Base-by-base conservation (phyloP, 2,329 filamentous ascomycete species). In the Paracoccidioides brasiliensis region DNA sequence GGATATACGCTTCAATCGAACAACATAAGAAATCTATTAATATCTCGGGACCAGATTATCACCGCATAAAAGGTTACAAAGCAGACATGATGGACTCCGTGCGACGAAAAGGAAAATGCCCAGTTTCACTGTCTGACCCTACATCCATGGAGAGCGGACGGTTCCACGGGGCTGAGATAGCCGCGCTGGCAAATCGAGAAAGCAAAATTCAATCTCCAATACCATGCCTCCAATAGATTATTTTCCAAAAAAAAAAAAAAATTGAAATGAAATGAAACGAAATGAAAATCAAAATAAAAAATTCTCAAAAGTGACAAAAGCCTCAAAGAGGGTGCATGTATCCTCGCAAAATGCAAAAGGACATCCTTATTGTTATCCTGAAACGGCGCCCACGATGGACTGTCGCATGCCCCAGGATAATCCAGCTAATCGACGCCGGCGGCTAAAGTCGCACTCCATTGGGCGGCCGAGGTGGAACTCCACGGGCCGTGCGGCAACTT, bases 401-500 rank as follows among this genome's bases (percentile, higher is more conserved):
- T 15, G 15, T 22, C 33, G 33, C 5, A 4, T 33, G 30, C 12
- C 9, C 9, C 12, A 12, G 40, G 12, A 22, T 46, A n/a, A n/a
- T 30, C 40, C 40, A 37, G 12, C 14, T n/a, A 54, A 6, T n/a
- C n/a, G 30, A 46, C 8, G 10, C 10, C 22, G 38, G 49, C 49
- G 49, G 49, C 49, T 52, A 52, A 52, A n/a, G 10, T 41, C 37
- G 12, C 15, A 5, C 22, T 40, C 37, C 32, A 52, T 52, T 52
- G 49, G 49, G 28, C 38, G 5, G 37, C 38, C 10, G 15, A 12
- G 12, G 14, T 32, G 12, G 37, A 12, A 6, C 49, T 14, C 37
- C 41, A 37, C 49, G 49, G 49, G 49, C 49, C 49, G 49, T 52
- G 49, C 49, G 49, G 49, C 28, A 52, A 52, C 49, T 52, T 52